These are phyloP conservation scores for Fusarium phyllophilum DNA, from an alignment of 2,329 filamentous ascomycete species.

Conservation along the genomic window DNA sequence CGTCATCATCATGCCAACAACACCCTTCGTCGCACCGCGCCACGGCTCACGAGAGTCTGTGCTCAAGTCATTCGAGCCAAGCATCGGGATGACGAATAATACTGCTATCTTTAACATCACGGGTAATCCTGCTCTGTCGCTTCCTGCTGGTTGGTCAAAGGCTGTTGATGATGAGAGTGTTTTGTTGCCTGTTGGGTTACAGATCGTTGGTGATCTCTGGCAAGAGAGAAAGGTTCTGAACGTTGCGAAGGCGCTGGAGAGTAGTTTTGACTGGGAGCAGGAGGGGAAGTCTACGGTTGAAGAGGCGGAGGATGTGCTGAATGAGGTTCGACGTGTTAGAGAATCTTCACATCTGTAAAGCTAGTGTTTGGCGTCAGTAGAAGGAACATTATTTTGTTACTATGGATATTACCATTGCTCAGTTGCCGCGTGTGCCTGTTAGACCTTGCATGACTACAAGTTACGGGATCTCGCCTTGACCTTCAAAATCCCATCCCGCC, in stretches of 20 bases:
- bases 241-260: conserved; percentile 60
- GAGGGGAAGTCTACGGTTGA: not conserved
- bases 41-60: conserved; percentile 54
- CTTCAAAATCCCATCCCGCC: fast-evolving
- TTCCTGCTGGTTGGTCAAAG: conserved; percentile 60
- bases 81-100: conserved; percentile 65
- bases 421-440: not conserved
- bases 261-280: conserved; percentile 53
- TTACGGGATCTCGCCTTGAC: fast-evolving
- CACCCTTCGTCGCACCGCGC: conserved; percentile 58
- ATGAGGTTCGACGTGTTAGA: not conserved
- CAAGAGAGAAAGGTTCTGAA: conserved; percentile 58
- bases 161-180: conserved; percentile 49
- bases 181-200: conserved; percentile 62
- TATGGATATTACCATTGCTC: not conserved
- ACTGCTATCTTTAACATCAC: conserved; percentile 67
- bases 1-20: conserved; percentile 59
- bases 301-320: not conserved
- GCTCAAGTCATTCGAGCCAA: conserved; percentile 58
- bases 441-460: not conserved
- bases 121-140: conserved; percentile 64
- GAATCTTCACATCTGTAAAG: conserved; percentile 1
- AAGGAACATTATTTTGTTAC: not conserved
- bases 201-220: conserved; percentile 64
- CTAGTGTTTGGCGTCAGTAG: fast-evolving